Evolutionary conservation across 805 yeast genomes (phyloP).

Genomic region (Kazachstania martiniae): DNA sequence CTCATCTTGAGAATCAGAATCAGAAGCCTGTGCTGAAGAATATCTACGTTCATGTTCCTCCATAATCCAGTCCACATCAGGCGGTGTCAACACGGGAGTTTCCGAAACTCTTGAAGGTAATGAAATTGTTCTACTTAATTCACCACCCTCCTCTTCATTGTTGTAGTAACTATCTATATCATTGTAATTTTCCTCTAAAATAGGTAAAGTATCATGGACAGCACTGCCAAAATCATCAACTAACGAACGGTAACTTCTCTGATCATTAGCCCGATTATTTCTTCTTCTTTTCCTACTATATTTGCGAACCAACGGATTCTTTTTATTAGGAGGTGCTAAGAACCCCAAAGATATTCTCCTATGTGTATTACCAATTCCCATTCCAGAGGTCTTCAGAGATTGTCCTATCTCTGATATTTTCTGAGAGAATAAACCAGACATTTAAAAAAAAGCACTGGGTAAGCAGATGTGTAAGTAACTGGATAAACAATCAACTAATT

Average conservation of each 20-base stretch:
- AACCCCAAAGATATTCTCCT: slow-evolving; percentile 30
- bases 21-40: slow-evolving; percentile 22
- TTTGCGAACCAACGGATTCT: slow-evolving; percentile 31
- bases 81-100: slow-evolving; percentile 22
- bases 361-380: slow-evolving; percentile 33
- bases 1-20: slow-evolving; percentile 8
- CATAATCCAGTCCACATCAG: slow-evolving; percentile 31
- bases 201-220: slow-evolving; percentile 16
- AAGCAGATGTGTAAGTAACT: too few relatives aligned
- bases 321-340: slow-evolving; percentile 32
- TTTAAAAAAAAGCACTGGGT: too few relatives aligned
- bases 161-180: slow-evolving; percentile 17
- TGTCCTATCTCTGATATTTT: slow-evolving; percentile 30
- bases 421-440: slow-evolving; percentile 21
- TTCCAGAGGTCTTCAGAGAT: slow-evolving; percentile 31
- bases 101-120: slow-evolving; percentile 33
- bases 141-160: slow-evolving; percentile 12
- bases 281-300: slow-evolving; percentile 18
- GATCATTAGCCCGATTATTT: slow-evolving; percentile 21
- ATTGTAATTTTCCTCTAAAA: slow-evolving; percentile 15
- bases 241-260: slow-evolving; percentile 31
- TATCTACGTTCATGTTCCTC: slow-evolving; percentile 32
- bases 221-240: slow-evolving; percentile 29
- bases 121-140: slow-evolving; percentile 31
- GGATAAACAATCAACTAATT: too few relatives aligned